Evolutionary conservation across 164 flowering plant species (phyloP), one percentile per base, ranked within the genome.

Genomic region (Aristolochia fimbriata): DNA sequence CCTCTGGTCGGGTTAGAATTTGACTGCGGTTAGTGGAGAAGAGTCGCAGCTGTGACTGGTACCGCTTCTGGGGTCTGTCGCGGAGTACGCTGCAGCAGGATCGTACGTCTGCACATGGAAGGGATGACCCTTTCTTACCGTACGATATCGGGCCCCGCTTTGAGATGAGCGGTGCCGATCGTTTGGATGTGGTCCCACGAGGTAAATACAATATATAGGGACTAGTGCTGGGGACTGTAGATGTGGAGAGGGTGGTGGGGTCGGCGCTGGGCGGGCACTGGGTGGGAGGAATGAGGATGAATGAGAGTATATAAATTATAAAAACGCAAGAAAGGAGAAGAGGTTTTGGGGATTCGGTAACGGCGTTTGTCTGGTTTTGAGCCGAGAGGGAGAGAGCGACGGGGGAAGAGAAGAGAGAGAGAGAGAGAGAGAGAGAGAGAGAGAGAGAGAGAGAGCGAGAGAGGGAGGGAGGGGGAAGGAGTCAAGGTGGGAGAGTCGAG

Each of bases 321-420:
- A 33, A 55, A 57, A 33, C 45, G 47, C 59, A 15, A 31, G 59
- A 49, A 58, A 23, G 43, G 43, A 37, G 8, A 3, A 15, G 30
- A 13, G 48, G 61, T 43, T 57, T 47, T 46, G 17, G 51, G 51
- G 51, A 45, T 45, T 45, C 20, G 51, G 33, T 59, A 59, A 59
- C 61, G 61, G 50, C 61, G 51, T 24, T 50, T 45, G 47, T 59
- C 61, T 47, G 52, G 33, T 45, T 59, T 59, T 45, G 37, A 23
- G 54, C 62, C 25, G 55, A 17, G 47, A 15, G 21, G 15, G 25
- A 20, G 24, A 22, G 23, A 19, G 30, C n/a, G n/a, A n/a, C n/a
- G n/a, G n/a, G n/a, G n/a, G n/a, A n/a, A n/a, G n/a, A n/a, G n/a
- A n/a, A 5, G 5, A 6, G 25, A 52, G 23, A 52, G 56, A 15